Percentiles rank a stretch among this genome's conserved stretches.
Evolutionary conservation across 2,329 filamentous ascomycete genomes (phyloP).

Genomic region (Xylariaceae sp.): DNA sequence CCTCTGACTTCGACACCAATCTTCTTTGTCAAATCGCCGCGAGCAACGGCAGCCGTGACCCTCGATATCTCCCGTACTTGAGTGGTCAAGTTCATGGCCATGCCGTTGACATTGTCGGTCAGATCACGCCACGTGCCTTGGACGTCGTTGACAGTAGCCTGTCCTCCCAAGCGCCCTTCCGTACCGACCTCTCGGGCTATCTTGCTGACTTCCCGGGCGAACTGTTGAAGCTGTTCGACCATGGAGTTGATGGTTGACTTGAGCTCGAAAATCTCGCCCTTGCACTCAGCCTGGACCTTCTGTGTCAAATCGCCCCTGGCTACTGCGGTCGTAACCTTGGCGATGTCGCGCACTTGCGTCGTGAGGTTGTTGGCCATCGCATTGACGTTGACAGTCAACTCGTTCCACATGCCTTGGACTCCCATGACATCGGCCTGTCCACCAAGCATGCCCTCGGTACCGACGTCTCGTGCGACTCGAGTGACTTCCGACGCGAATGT

Average conservation of each 20-base stretch:
- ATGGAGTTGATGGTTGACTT: constrained; percentile 99
- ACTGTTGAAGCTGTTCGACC: constrained; percentile 96
- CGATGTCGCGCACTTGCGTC: constrained; percentile 91
- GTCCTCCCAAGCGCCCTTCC: constrained; percentile 87
- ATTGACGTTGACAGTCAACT: constrained; percentile 79
- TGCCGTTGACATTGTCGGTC: constrained; percentile 93
- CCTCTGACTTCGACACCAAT: constrained; percentile 90
- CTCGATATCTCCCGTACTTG: constrained; percentile 97
- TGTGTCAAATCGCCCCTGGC: constrained; percentile 88
- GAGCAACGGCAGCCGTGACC: constrained; percentile 91
- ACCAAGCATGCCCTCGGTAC: constrained; percentile 76
- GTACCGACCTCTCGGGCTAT: constrained; percentile 95
- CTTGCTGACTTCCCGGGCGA: constrained; percentile 93
- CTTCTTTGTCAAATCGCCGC: constrained; percentile 91
- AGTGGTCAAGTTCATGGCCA: constrained; percentile 97
- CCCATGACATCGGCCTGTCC: constrained; percentile 79
- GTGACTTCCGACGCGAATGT: constrained; percentile 83
- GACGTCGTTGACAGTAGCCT: constrained; percentile 92
- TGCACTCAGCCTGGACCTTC: constrained; percentile 89
- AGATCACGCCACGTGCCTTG: constrained; percentile 96
- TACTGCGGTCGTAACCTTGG: constrained; percentile 68
- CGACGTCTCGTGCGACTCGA: constrained; percentile 75
- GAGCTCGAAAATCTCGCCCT: constrained; percentile 86
- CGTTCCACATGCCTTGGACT: constrained; percentile 85
- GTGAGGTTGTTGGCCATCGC: constrained; percentile 85